Evolutionary conservation across 495 filamentous ascomycete genomes (phyloP).

Genomic region (Trichoderma parareesei): DNA sequence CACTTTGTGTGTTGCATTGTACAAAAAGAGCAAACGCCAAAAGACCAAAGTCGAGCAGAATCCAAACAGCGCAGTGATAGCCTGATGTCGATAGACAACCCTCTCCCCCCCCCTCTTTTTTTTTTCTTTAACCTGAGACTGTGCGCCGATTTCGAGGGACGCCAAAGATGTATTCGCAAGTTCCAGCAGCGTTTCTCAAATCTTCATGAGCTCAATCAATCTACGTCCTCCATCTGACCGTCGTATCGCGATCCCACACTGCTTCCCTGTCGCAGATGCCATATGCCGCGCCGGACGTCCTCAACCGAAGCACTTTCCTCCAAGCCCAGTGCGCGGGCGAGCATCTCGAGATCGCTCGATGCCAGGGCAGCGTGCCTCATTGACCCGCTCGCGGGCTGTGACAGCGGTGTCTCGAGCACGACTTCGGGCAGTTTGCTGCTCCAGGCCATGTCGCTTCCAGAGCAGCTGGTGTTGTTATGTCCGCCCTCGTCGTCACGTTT

Average conservation of each 20-base stretch:
- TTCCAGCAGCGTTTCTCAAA: too few relatives aligned
- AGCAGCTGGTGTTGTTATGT: background rate
- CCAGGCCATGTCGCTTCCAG: conserved; percentile 8
- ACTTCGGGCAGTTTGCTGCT: background rate
- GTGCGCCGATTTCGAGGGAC: too few relatives aligned
- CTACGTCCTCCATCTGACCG: conserved; percentile 1
- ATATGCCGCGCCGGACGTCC: conserved; percentile 7
- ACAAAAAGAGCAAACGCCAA: too few relatives aligned
- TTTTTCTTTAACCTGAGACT: too few relatives aligned
- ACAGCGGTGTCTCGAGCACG: background rate
- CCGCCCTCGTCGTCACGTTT: conserved; percentile 13
- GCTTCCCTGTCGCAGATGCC: background rate
- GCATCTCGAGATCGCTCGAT: conserved; percentile 7
- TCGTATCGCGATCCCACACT: background rate
- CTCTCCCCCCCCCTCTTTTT: too few relatives aligned
- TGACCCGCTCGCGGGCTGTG: background rate
- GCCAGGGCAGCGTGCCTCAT: conserved; percentile 1
- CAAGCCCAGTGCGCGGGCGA: conserved; percentile 8
- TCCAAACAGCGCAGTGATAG: too few relatives aligned
- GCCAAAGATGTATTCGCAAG: too few relatives aligned
- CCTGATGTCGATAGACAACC: too few relatives aligned
- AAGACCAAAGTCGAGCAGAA: too few relatives aligned
- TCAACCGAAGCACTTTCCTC: background rate
- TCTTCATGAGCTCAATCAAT: background rate
- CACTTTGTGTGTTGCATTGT: too few relatives aligned